phyloP scores from a whole-genome alignment of 352 stramenopile species.

The Thraustochytrium sp. region DNA sequence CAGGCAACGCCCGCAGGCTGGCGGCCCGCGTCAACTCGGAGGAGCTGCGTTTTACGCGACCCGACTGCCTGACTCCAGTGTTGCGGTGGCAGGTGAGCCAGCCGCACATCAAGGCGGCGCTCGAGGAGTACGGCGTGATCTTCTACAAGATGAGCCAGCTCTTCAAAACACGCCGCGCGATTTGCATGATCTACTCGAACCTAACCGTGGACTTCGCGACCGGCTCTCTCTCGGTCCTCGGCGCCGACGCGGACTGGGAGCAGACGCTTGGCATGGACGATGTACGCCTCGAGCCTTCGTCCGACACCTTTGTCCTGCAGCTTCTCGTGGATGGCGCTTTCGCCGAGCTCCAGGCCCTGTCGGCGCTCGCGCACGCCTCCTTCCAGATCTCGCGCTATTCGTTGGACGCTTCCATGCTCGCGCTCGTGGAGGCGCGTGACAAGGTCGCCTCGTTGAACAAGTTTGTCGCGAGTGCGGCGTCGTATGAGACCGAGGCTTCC shows the following conservation, averaged over 20 bases:
- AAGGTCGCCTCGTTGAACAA: not conserved
- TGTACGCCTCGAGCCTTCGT: not conserved
- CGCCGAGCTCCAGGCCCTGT: conserved; percentile 9
- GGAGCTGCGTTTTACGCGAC: not conserved
- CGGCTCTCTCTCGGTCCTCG: not conserved
- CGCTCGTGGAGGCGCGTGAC: not conserved
- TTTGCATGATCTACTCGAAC: not conserved
- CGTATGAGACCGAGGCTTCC: too few species aligned
- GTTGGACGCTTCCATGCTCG: conserved; percentile 6
- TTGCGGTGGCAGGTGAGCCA: not conserved
- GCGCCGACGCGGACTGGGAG: not conserved
- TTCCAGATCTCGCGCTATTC: conserved; percentile 30
- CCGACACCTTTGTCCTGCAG: not conserved
- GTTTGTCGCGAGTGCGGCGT: too few species aligned
- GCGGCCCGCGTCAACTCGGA: too few species aligned
- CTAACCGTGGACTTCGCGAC: not conserved
- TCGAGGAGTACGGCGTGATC: not conserved
- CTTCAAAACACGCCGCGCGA: not conserved
- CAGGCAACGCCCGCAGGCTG: too few species aligned
- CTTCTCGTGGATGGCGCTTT: not conserved
- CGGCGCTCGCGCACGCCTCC: not conserved
- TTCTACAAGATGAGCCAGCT: conserved; percentile 34
- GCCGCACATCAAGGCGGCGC: not conserved
- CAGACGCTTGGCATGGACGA: not conserved
- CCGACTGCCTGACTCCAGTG: not conserved